Base-by-base conservation (phyloP, 768 basidiomycete species). In the Exsudoporus frostii region DNA sequence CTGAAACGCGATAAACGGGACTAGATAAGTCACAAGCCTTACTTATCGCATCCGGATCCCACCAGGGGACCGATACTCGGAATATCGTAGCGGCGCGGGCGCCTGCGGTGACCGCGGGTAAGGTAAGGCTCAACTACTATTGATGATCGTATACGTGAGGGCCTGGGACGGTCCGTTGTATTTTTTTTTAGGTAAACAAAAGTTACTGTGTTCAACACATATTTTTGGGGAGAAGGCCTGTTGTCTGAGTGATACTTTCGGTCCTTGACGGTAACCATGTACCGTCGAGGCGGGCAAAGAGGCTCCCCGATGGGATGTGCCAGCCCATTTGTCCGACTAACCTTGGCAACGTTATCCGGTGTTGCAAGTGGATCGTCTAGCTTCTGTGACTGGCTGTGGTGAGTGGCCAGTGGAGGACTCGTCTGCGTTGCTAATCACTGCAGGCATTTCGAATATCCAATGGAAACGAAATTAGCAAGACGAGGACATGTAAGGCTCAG, bases 311-410 rank as follows among this genome's bases (percentile, higher is more conserved):
- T n/a, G n/a, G n/a, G n/a, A n/a, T n/a, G n/a, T n/a, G n/a, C n/a
- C n/a, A n/a, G n/a, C n/a, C 64, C 68, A 33, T 60, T 61, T 27
- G 55, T 56, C 48, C 39, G 54, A 51, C 46, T 29, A 5, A 47
- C 38, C 17, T 54, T 45, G 25, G 45, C 15, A 52, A 5, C 17
- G 42, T 42, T 22, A 40, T 10, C 5, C 1, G 19, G 41, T 11
- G 37, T 20, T 5, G 51, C 37, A 48, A 5, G 30, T 34, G 48
- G 30, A 45, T 40, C 24, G 36, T 56, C 45, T 5, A 24, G 7
- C 8, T 55, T 61, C 51, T 13, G 29, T 40, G 27, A 40, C 42
- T 9, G 48, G 15, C 19, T 32, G 39, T 17, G 34, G 41, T 19
- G 40, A 43, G 42, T 42, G 14, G 2, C 29, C 14, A 25, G 36